Evolutionary conservation across 139 green algal species (phyloP).

Genomic region (Volvox reticuliferus): DNA sequence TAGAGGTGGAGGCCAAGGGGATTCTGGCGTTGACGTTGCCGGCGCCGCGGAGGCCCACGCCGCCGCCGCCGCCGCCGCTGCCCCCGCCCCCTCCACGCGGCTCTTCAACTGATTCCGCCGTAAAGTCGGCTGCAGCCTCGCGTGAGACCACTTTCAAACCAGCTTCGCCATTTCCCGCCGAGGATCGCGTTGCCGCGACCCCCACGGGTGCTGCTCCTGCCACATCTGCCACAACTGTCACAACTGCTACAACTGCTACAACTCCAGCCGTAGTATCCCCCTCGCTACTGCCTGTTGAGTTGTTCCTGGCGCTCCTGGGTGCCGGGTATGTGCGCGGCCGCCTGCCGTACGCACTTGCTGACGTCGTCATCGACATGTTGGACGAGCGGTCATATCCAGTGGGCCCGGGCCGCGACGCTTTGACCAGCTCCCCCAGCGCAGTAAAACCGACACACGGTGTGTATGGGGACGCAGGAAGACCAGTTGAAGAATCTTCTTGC

Average conservation of each 20-base stretch:
- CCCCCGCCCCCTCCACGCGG: background rate
- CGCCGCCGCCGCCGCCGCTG: background rate
- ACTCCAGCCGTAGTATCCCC: background rate
- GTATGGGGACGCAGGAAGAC: background rate
- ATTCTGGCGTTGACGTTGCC: slow-evolving; percentile 11
- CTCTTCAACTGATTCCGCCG: too few species aligned
- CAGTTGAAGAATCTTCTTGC: background rate
- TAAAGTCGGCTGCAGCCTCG: too few species aligned
- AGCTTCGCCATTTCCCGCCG: too few species aligned
- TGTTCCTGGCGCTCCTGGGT: background rate
- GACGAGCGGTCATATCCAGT: background rate
- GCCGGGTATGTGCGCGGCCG: background rate
- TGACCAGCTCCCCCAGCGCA: background rate
- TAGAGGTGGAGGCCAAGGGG: background rate
- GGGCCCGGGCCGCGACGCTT: background rate
- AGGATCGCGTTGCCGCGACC: background rate
- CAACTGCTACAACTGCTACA: background rate
- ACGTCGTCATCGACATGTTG: slow-evolving; percentile 16
- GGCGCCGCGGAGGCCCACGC: background rate
- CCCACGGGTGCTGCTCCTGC: background rate
- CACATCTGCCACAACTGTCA: background rate
- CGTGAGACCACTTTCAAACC: too few species aligned
- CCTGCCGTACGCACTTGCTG: slow-evolving; percentile 10
- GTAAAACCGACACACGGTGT: background rate
- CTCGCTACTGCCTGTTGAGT: background rate